These are phyloP conservation scores for Abrus pulchellus DNA, from an alignment of 306 rosid species.

Conservation along the genomic window DNA sequence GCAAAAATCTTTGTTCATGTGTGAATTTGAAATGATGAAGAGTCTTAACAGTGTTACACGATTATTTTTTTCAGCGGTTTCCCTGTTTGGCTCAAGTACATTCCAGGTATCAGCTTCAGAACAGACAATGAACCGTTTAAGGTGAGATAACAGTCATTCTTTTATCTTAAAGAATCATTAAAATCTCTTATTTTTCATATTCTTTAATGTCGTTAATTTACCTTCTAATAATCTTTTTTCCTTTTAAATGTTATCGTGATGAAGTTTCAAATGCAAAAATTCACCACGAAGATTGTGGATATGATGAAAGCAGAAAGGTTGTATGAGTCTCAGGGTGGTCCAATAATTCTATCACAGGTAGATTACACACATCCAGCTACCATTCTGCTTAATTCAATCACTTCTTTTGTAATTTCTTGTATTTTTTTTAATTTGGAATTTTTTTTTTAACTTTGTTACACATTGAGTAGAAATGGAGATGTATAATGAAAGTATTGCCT, in stretches of 20 bases:
- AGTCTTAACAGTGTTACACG: conserved; percentile 20
- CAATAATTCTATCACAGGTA: conserved; percentile 97
- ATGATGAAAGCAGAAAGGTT: conserved; percentile 98
- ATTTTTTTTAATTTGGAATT: background rate
- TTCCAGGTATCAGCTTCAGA: conserved; percentile 92
- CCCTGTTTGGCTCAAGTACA: conserved; percentile 98
- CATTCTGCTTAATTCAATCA: conserved; percentile 36
- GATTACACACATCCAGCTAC: conserved; percentile 16
- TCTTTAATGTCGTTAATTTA: conserved; percentile 18
- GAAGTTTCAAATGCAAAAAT: conserved; percentile 87
- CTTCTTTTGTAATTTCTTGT: background rate
- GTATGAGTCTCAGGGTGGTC: conserved; percentile 90
- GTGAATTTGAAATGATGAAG: background rate
- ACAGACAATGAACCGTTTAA: conserved; percentile 94
- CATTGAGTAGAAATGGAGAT: conserved; percentile 29
- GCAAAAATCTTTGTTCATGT: background rate
- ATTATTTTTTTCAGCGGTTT: conserved; percentile 73
- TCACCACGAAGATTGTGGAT: conserved; percentile 83
- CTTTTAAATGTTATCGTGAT: conserved; percentile 41
- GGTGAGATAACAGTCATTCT: conserved; percentile 59
- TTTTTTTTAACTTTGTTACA: background rate
- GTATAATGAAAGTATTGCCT: conserved; percentile 26
- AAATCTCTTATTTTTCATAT: background rate
- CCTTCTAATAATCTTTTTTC: conserved; percentile 26
- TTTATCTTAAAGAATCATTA: conserved; percentile 7